phyloP scores from a whole-genome alignment of 176 grass and related monocot genomes.

The Microstegium vimineum region DNA sequence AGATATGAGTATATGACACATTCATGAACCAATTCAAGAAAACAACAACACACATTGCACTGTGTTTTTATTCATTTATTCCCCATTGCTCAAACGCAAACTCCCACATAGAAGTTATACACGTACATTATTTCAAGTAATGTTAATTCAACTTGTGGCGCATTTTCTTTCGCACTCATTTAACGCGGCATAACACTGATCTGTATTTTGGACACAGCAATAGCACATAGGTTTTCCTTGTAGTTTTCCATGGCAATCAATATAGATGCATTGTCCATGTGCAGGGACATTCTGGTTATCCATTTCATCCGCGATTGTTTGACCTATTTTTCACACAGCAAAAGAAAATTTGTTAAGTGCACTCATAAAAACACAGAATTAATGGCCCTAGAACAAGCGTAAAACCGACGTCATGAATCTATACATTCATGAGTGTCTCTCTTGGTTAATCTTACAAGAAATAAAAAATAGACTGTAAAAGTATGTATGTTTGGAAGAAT shows the following conservation, averaged over 20 bases:
- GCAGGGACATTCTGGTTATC: not conserved
- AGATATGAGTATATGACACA: too few relatives aligned
- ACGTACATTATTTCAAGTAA: not conserved
- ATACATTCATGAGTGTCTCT: not conserved
- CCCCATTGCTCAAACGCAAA: not conserved
- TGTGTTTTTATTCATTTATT: too few relatives aligned
- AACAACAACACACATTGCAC: too few relatives aligned
- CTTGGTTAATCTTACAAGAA: not conserved
- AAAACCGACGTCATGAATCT: not conserved
- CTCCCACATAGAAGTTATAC: not conserved
- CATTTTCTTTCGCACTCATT: not conserved
- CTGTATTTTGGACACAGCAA: not conserved
- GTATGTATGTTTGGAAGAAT: not conserved
- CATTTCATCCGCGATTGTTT: not conserved
- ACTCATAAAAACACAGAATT: not conserved
- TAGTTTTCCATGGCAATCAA: not conserved
- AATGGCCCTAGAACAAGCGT: too few relatives aligned
- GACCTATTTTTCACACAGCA: not conserved
- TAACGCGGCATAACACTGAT: not conserved
- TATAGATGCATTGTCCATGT: not conserved
- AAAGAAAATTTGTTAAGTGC: not conserved
- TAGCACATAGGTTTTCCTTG: not conserved
- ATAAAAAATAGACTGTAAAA: not conserved
- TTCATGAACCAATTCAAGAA: too few relatives aligned
- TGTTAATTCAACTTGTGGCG: not conserved